These are phyloP conservation scores for Herpotrichia juniperi DNA, from an alignment of 2,329 filamentous ascomycete species.

Conservation along the genomic window DNA sequence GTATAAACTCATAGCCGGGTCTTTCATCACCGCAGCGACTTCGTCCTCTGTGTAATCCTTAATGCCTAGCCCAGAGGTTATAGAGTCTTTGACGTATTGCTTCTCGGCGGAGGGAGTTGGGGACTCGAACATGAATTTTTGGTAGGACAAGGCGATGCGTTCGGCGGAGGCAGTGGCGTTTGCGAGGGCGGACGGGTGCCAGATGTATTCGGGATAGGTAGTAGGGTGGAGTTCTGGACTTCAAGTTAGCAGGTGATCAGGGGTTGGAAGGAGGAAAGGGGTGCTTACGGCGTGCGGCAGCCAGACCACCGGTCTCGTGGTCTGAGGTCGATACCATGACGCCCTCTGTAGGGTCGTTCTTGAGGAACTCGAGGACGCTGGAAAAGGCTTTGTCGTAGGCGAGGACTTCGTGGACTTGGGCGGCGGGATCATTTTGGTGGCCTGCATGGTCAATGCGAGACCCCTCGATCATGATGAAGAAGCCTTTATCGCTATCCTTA, in stretches of 20 bases:
- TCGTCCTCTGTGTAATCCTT: constrained; percentile 74
- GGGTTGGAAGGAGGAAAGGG: not conserved
- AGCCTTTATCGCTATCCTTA: constrained; percentile 82
- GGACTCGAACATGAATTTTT: constrained; percentile 59
- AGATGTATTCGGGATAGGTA: constrained; percentile 72
- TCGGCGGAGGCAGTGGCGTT: constrained; percentile 79
- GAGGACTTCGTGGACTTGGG: constrained; percentile 80
- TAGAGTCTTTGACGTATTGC: constrained; percentile 71
- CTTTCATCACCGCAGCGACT: constrained; percentile 65
- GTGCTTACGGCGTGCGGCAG: constrained; percentile 74
- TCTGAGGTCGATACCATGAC: constrained; percentile 91
- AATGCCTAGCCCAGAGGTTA: constrained; percentile 77
- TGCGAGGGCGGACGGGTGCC: constrained; percentile 82
- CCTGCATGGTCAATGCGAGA: constrained; percentile 96
- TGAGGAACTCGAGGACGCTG: constrained; percentile 82
- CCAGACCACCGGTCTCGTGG: constrained; percentile 92
- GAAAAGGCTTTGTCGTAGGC: constrained; percentile 90
- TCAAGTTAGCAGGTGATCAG: constrained; percentile 12
- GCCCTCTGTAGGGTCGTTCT: constrained; percentile 73
- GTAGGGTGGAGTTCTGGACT: constrained; percentile 61
- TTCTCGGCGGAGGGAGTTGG: constrained; percentile 38
- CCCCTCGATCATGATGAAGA: constrained; percentile 98
- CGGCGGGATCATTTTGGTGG: constrained; percentile 62
- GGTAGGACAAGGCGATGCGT: constrained; percentile 68
- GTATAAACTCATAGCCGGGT: constrained; percentile 63